Evolutionary conservation across 1,139 yeast species (phyloP).

Genomic region (Yamadazyma kanchanaburiensis): DNA sequence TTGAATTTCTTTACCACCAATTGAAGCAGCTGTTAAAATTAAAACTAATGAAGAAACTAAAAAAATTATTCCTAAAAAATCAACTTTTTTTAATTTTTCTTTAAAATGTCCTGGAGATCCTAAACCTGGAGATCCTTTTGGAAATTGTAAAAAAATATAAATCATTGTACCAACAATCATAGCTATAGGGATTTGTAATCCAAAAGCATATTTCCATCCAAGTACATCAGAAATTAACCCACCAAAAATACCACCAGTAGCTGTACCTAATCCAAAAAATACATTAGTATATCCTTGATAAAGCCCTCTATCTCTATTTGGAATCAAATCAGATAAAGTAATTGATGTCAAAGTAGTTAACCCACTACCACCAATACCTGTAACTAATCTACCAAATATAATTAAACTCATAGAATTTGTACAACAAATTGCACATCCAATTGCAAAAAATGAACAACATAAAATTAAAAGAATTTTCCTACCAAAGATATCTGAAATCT

Average conservation of each 20-base stretch:
- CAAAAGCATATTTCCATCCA: constrained; percentile 71
- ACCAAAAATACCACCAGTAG: constrained; percentile 52
- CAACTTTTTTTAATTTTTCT: constrained; percentile 53
- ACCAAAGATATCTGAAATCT: constrained; percentile 79
- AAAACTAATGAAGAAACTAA: constrained; percentile 52
- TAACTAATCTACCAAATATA: constrained; percentile 51
- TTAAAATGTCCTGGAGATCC: constrained; percentile 34
- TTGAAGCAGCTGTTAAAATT: constrained; percentile 57
- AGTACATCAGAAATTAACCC: constrained; percentile 63
- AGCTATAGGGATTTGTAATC: constrained; percentile 59
- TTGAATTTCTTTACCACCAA: constrained; percentile 58
- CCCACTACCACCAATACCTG: constrained; percentile 55
- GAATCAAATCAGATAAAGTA: constrained; percentile 47
- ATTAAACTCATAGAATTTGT: constrained; percentile 38
- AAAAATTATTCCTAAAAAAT: constrained; percentile 63
- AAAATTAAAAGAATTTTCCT: constrained; percentile 43
- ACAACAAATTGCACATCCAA: constrained; percentile 37
- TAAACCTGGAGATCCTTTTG: constrained; percentile 44
- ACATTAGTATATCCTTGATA: constrained; percentile 49
- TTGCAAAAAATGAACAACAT: constrained; percentile 31
- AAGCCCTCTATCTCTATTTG: constrained; percentile 46
- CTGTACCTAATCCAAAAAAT: constrained; percentile 46
- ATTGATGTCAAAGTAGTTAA: constrained; percentile 47
- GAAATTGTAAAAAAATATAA: constrained; percentile 35
- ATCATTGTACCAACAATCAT: constrained; percentile 40